Evolutionary conservation across 2,329 filamentous ascomycete genomes (phyloP), one percentile per base, ranked within the genome.

Genomic region (Hypoxylon sp.): DNA sequence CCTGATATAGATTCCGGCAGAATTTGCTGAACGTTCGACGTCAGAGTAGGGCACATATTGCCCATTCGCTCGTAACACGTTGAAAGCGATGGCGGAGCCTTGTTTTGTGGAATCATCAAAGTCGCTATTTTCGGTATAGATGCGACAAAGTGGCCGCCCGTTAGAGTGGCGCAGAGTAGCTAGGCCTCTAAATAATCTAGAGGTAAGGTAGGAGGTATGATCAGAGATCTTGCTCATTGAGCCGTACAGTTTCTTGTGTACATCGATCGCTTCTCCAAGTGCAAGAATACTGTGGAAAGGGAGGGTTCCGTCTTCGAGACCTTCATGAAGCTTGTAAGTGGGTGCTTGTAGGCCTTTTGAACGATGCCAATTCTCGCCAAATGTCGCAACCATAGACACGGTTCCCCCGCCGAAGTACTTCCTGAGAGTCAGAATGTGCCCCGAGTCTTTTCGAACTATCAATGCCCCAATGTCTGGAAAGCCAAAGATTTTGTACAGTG

Each of bases 341-440:
- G 75, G 74, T 1, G 74, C 73, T 72, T 82, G 80, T 5, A 81
- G 70, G 4, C 81, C 81, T 60, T 85, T 90, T 69, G 82, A 87
- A 33, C 82, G 83, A 75, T 86, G 86, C 87, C 83, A 91, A 3
- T 80, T 79, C n/a, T 81, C 78, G 14, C 82, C 83, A 46, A 85
- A 77, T 19, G 84, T 81, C 5, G 85, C 84, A 26, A 90, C 85
- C 83, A 89, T 87, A 55, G 86, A 84, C 39, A 90, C 87, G 1
- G 90, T 92, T 9, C 90, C 90, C 29, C 90, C 90, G 19, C 89
- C 90, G 74, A 92, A 92, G 74, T 91, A 92, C 67, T 82, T 85
- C 44, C 88, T 82, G 60, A 83, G 81, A 57, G 82, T 84, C 47
- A 87, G 83, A 58, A 89, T 83, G 67, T 88, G 83, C 0, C 85